Evolutionary conservation across 148 eudicot genomes (phyloP), one percentile per base, ranked within the genome.

Genomic region (Amaranthus cruentus): DNA sequence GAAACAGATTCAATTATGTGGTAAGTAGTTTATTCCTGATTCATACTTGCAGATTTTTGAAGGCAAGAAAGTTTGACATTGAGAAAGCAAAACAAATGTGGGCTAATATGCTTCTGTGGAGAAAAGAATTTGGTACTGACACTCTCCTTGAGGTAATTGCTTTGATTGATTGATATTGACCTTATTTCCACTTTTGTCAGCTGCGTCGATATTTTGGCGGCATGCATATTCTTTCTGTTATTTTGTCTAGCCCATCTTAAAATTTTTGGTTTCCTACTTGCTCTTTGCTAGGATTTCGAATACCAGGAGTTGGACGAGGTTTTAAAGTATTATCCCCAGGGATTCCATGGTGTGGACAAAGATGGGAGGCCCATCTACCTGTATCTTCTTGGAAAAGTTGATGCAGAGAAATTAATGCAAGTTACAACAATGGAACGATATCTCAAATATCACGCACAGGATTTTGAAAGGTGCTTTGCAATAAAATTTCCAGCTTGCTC

Each of bases 331-430:
- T 93, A 88, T 68, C 89, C 94, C 38, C 96, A 93, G 72, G 93
- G 96, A 47, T 86, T 90, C 78, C 98, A 93, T 78, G 97, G 98
- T 9, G 87, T 91, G 13, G 98, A 93, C 72, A 93, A 89, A 76
- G 94, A 89, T 28, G 98, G 98, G 76, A 85, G 97, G 75, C 98
- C 98, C 3, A 18, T 93, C 77, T 93, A 91, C 77, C 88, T 93
- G 50, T 91, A 93, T 81, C 85, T 81, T 76, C 75, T 93, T 65
- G 98, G 98, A 65, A 78, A 91, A 79, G 88, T 88, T 79, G 91
- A 93, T 73, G 78, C 92, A 28, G 81, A 73, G 63, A 91, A 87
- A 72, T 95, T 93, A 61, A 70, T 89, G 92, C 85, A 87, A 81
- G 92, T 89, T 28, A 93, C 98, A 49, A 85, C 89, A 9, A 72